Evolutionary conservation across 169 alveolate species (phyloP), one percentile per base, ranked within the genome.

Genomic region (Condylostoma magnum): DNA sequence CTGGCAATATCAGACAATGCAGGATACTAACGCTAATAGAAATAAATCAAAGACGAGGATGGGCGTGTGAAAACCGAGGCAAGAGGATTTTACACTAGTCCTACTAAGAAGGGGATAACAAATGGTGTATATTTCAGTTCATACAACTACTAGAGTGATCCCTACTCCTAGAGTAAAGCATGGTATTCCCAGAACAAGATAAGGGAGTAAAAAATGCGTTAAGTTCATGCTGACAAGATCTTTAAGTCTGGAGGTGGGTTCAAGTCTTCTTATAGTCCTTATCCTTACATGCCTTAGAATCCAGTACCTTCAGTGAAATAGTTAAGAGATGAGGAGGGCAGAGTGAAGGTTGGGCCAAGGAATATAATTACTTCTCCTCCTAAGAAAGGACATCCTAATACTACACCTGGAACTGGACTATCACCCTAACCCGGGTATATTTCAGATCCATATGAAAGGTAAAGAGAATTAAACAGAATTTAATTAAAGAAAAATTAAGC

Each of bases 331-430:
- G n/a, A 18, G 46, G 34, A 18, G 71, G 71, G 71, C 1, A 8
- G n/a, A 22, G 71, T 60, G n/a, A 22, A 12, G 1, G 18, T 27
- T 10, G 71, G 25, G 27, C 71, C 71, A 18, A 60, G 27, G 37
- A 60, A 60, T 33, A n/a, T 60, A 22, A 20, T n/a, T 3, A 60
- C 71, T 10, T n/a, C 27, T 18, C 71, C 71, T 41, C 57, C 71
- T 10, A 60, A 28, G 43, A 33, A 18, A 18, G 71, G 71, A 36
- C n/a, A 18, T 38, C 46, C 71, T 12, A 38, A 12, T 6, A 37
- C 36, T 27, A 60, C 71, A 1, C 71, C 71, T n/a, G 71, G 71
- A 27, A 25, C 31, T 12, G 27, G 22, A 18, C 0, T 60, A 15
- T 52, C 46, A 1, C 10, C 27, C 20, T 10, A 33, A n/a, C 56